These are phyloP conservation scores for Ustilago loliicola DNA, from an alignment of 1,284 basidiomycete species.

Conservation along the genomic window DNA sequence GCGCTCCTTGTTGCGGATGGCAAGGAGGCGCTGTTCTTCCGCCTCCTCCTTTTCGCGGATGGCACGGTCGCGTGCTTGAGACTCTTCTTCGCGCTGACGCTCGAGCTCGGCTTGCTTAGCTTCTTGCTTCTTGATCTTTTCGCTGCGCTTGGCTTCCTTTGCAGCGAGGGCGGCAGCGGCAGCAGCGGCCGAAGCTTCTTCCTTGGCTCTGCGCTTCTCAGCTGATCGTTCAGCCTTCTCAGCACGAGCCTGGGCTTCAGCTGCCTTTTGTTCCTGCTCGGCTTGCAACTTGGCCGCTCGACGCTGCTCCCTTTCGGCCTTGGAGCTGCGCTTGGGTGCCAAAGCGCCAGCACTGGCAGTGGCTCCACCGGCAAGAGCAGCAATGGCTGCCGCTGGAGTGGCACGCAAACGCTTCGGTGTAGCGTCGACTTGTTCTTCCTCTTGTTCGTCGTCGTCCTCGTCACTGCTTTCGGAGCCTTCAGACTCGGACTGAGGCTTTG, in stretches of 20 bases:
- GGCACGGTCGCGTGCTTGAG: conserved; percentile 40
- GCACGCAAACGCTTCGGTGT: conserved; percentile 21
- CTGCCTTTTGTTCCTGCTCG: conserved; percentile 37
- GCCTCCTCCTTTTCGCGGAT: conserved; percentile 47
- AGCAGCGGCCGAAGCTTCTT: conserved; percentile 49
- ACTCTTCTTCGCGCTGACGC: conserved; percentile 43
- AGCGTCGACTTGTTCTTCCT: conserved; percentile 16
- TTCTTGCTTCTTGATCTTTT: conserved; percentile 41
- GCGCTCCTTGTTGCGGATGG: conserved; percentile 38
- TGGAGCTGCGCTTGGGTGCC: conserved; percentile 27
- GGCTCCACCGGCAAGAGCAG: conserved; percentile 18
- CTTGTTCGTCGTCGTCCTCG: conserved; percentile 23
- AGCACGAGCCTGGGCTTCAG: conserved; percentile 32
- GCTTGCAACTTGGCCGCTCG: conserved; percentile 31
- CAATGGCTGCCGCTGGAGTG: conserved; percentile 35
- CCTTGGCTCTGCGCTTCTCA: conserved; percentile 43
- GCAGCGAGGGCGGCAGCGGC: conserved; percentile 48
- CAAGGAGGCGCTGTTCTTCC: conserved; percentile 44
- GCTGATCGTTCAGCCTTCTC: conserved; percentile 33
- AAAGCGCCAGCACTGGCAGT: conserved; percentile 23
- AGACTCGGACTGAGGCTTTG: conserved; percentile 8
- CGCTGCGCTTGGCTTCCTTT: conserved; percentile 48
- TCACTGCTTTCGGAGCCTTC: conserved; percentile 28
- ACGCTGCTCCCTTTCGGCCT: conserved; percentile 33
- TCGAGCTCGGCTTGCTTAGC: conserved; percentile 40